phyloP scores from a whole-genome alignment of 208 protist species.

The Angomonas ambiguus region DNA sequence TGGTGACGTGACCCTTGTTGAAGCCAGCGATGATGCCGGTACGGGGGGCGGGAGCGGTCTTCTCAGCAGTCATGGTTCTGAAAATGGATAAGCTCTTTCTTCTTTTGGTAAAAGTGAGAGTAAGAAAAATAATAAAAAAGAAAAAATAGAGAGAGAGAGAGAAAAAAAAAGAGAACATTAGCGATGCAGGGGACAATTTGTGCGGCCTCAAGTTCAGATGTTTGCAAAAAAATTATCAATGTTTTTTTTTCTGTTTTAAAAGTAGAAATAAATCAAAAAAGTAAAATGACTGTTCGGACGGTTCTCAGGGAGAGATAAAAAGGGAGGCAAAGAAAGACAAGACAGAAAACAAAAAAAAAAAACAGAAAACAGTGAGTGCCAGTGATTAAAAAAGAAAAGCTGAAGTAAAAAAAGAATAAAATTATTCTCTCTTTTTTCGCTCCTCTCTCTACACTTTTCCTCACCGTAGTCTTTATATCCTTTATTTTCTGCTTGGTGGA shows the following conservation, averaged over 20 bases:
- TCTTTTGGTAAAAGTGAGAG: too few relatives aligned
- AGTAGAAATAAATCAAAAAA: constrained; percentile 11
- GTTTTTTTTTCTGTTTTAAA: constrained; percentile 7
- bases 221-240: background rate
- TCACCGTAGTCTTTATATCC: too few relatives aligned
- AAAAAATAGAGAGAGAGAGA: constrained; percentile 2
- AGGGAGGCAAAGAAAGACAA: background rate
- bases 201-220: too few relatives aligned
- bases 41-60: constrained; percentile 65
- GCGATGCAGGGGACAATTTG: too few relatives aligned
- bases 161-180: constrained; percentile 11
- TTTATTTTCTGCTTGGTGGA: constrained; percentile 2
- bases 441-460: background rate
- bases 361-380: too few relatives aligned
- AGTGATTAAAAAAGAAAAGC: constrained; percentile 10
- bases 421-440: background rate
- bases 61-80: constrained; percentile 5
- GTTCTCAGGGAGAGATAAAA: too few relatives aligned
- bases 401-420: background rate
- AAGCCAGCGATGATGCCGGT: constrained; percentile 91
- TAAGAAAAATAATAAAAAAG: constrained; percentile 11
- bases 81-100: constrained; percentile 7
- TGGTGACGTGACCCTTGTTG: constrained; percentile 91
- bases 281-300: constrained; percentile 13
- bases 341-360: background rate